Percentiles rank a stretch among this genome's conserved stretches.
Conservation (phyloP, 2,329 filamentous ascomycete species). For the Cladosporium sp. region DNA sequence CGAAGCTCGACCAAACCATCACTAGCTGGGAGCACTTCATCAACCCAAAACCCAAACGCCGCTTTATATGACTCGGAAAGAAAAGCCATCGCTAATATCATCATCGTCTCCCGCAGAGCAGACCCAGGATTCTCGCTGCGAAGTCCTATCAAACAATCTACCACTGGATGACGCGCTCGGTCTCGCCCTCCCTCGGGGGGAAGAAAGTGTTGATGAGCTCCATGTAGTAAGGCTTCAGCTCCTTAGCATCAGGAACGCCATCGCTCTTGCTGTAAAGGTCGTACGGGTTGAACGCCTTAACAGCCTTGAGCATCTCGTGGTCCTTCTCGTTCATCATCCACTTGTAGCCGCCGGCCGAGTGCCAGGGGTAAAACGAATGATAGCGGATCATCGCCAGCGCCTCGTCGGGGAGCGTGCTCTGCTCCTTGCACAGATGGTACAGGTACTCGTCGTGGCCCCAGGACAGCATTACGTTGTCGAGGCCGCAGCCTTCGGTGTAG, state of each 20-base stretch:
- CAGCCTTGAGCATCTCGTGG: conserved; percentile 74
- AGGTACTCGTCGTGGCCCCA: conserved; percentile 91
- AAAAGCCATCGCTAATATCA: background rate
- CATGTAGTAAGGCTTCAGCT: conserved; percentile 76
- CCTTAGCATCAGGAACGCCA: conserved; percentile 71
- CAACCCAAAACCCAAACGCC: conserved; percentile 5
- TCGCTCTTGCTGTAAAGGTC: conserved; percentile 92
- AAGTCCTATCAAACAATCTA: conserved; percentile 37
- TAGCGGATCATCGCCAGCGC: conserved; percentile 90
- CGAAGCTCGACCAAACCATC: conserved; percentile 15
- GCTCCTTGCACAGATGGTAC: conserved; percentile 82
- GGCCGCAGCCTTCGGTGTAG: conserved; percentile 74
- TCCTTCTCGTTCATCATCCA: conserved; percentile 85
- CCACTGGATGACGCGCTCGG: conserved; percentile 65
- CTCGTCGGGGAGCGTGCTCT: conserved; percentile 75
- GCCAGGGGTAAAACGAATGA: conserved; percentile 93
- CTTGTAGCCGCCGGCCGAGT: conserved; percentile 74
- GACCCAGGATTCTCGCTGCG: background rate
- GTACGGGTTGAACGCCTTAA: conserved; percentile 86
- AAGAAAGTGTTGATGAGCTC: conserved; percentile 70
- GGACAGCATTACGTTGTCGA: conserved; percentile 85
- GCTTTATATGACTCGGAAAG: background rate
- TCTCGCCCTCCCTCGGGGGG: conserved; percentile 39
- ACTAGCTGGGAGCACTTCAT: conserved; percentile 12
- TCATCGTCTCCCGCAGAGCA: background rate